Base-by-base conservation (phyloP, 345 rosid genomes). In the Sapria himalayana region DNA sequence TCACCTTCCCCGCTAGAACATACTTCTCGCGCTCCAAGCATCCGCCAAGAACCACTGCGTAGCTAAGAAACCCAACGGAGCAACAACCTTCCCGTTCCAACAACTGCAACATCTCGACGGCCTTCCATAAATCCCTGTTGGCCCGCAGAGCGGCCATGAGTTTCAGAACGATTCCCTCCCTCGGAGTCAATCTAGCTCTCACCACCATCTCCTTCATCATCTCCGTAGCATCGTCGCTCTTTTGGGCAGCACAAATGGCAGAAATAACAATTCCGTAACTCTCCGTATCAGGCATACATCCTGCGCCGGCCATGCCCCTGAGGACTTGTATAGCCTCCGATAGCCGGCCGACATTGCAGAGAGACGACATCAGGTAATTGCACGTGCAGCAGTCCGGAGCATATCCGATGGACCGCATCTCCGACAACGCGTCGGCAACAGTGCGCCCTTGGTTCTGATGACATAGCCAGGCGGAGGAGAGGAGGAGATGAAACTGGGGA, bases 131-230 rank as follows among this genome's bases (percentile, higher is more conserved):
- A 47, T 85, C 92, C 49, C 74, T 59, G 46, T 73, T 71, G 13
- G 68, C 77, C 54, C 77, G 48, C 54, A 78, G 59, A 1, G 80
- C 70, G 1, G 76, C 71, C 6, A 54, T 59, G 36, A 86, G 45
- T 57, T 71, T 81, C 44, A 54, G 49, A 52, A 81, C 53, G 19
- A 57, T 72, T 32, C 74, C 74, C 58, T 66, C 63, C 57, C 73
- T 61, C 6, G 92, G 94, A 14, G 56, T 59, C 53, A 86, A 54
- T n/a, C 81, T 60, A 25, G 58, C 49, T 59, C 64, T 66, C 34
- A 50, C 55, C 63, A 78, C 81, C 97, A 86, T 86, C 50, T 76
- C 71, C 60, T 65, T 75, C 46, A 78, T 45, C 49, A 71, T 48
- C 39, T 70, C 60, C 27, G 76, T 47, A 3, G 77, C 76, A 36